These are phyloP conservation scores for Sphaerulina vaccinii DNA, from an alignment of 2,329 filamentous ascomycete species.

Conservation along the genomic window DNA sequence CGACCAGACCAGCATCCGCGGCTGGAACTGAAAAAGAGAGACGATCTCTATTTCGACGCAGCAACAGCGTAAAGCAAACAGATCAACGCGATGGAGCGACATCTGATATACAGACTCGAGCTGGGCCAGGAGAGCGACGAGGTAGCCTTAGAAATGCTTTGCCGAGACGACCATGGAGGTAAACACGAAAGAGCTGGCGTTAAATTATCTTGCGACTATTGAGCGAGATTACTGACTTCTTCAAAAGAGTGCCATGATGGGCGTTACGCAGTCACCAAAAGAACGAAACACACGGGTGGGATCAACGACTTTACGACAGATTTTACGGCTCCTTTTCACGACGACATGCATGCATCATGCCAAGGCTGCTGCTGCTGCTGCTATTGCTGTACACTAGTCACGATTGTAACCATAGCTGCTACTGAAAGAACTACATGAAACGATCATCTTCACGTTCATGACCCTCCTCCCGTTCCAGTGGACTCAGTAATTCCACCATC, in stretches of 20 bases:
- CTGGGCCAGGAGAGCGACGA: conserved; percentile 18
- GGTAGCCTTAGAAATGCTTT: conserved; percentile 29
- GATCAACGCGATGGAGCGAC: neutral
- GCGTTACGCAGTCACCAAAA: neutral
- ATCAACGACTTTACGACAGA: conserved; percentile 13
- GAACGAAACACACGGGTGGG: conserved; percentile 1
- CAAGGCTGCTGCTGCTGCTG: neutral
- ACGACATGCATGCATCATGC: conserved; percentile 5
- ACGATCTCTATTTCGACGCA: conserved; percentile 22
- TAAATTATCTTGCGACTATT: neutral
- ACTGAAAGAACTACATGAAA: neutral
- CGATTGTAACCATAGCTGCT: conserved; percentile 14
- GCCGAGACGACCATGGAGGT: conserved; percentile 26
- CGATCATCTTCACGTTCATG: neutral
- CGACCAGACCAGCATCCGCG: conserved; percentile 18
- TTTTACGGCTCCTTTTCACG: neutral
- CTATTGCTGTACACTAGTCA: conserved; percentile 16
- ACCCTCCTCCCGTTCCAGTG: conserved; percentile 29
- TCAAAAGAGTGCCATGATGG: conserved; percentile 7
- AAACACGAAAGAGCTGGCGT: conserved; percentile 1
- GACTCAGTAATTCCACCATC: conserved; percentile 33
- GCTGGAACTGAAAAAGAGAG: conserved; percentile 19
- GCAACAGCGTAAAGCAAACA: conserved; percentile 20
- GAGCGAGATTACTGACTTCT: conserved; percentile 9
- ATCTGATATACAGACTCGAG: conserved; percentile 5